These are phyloP conservation scores for Actinidia chinensis DNA, from an alignment of 179 eudicot species.

Conservation along the genomic window DNA sequence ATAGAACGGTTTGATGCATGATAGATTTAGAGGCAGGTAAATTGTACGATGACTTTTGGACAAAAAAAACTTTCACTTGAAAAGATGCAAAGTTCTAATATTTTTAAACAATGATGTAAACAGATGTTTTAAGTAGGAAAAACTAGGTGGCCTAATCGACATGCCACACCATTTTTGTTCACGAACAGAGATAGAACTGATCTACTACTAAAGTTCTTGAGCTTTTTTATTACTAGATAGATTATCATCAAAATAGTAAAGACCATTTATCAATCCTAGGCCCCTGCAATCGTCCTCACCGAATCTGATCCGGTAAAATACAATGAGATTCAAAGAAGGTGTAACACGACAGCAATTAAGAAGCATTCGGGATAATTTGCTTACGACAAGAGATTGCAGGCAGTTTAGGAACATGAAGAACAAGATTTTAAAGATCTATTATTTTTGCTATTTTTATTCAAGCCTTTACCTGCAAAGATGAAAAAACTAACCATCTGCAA, in stretches of 20 bases:
- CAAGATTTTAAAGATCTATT: not conserved
- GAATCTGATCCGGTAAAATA: no score
- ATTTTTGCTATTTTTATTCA: not conserved
- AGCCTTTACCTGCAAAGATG: not conserved
- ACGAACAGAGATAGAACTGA: no score
- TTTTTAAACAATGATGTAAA: no score
- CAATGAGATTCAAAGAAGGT: not conserved
- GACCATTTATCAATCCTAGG: no score
- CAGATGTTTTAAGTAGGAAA: no score
- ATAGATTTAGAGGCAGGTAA: not conserved
- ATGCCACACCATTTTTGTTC: no score
- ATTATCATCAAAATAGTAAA: no score
- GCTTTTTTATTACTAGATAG: no score
- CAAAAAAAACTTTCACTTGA: not conserved
- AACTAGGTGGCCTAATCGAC: no score
- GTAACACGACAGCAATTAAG: not conserved
- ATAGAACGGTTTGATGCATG: not conserved
- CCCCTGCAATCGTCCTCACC: no score
- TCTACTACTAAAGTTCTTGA: no score
- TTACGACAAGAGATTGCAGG: not conserved
- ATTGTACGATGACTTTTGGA: not conserved
- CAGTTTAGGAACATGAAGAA: not conserved
- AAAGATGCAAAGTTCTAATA: no score
- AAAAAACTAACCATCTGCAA: not conserved
- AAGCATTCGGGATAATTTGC: not conserved